Evolutionary conservation across 108 stramenopile species (phyloP).

Genomic region (Cyclotella kingstonii): DNA sequence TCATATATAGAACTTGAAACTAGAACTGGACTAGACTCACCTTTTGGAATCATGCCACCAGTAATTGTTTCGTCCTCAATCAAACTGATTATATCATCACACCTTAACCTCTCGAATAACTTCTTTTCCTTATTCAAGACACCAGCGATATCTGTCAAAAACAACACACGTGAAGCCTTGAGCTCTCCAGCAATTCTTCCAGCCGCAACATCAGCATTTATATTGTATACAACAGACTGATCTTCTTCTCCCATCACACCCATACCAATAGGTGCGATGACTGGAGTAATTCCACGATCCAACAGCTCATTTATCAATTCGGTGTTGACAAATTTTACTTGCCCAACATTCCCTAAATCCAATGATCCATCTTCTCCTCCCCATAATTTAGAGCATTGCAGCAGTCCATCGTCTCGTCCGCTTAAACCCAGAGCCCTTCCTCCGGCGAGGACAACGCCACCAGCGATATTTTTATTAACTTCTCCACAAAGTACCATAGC

Average conservation of each 20-base stretch:
- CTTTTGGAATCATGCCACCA: slow-evolving; percentile 97
- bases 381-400: slow-evolving; percentile 72
- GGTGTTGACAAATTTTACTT: slow-evolving; percentile 84
- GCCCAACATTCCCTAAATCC: slow-evolving; percentile 90
- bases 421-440: slow-evolving; percentile 86
- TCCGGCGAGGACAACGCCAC: slow-evolving; percentile 77
- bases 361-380: slow-evolving; percentile 38
- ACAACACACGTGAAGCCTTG: slow-evolving; percentile 81
- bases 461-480: slow-evolving; percentile 91
- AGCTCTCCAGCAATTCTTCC: slow-evolving; percentile 92
- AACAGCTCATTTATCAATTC: slow-evolving; percentile 71
- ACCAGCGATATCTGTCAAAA: slow-evolving; percentile 96
- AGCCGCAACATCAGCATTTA: slow-evolving; percentile 98
- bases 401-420: slow-evolving; percentile 87
- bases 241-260: slow-evolving; percentile 69
- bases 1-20: not conserved
- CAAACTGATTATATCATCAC: slow-evolving; percentile 69
- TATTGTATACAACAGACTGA: slow-evolving; percentile 82
- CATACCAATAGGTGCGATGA: slow-evolving; percentile 94
- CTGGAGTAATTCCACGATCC: slow-evolving; percentile 84
- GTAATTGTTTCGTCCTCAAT: slow-evolving; percentile 92
- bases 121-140: slow-evolving; percentile 91
- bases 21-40: slow-evolving; percentile 20
- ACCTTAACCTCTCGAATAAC: slow-evolving; percentile 64
- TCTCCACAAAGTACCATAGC: slow-evolving; percentile 96